Evolutionary conservation across 805 yeast species (phyloP), one percentile per base, ranked within the genome.

Genomic region (Jamesozyma spencerorum): DNA sequence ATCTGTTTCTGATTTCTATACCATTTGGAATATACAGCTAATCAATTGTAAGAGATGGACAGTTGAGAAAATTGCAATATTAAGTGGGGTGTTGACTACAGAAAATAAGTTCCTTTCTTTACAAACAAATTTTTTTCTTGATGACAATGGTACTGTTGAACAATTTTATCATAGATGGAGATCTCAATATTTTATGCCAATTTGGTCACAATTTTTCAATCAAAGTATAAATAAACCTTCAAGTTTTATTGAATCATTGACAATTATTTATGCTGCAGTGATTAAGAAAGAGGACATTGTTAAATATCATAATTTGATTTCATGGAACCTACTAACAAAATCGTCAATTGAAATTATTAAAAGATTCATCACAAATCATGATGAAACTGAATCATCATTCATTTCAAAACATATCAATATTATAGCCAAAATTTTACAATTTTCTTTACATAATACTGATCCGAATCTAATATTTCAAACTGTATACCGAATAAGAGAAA

Each of bases 41-140:
- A 31, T 7, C 1, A 28, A 17, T 4, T 50, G 55, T 30, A 36
- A 38, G 7, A 31, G 40, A 15, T 57, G 62, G 61, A 43, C 52
- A 7, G 18, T 50, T 2, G 34, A 42, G 1, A 51, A 53, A 26
- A 28, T 58, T 10, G 45, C 60, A 2, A 37, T 55, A 13, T 31
- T 57, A 2, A 40, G 48, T n/a, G 64, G 63, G 5, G 34, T 53
- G 8, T 18, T 60, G 15, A 41, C 49, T 13, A 54, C 60, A 0
- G 28, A 40, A 11, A 39, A 38, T 1, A 41, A 34, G 17, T 55
- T 54, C 34, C 14, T 27, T 6, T 8, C 12, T 2, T 39, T 60
- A 6, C 62, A 60, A 36, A 26, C 26, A 3, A 14, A 13, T 3
- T 32, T 36, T 7, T 58, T 49, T 36, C 27, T 57, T 12, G 64